These are phyloP conservation scores for Hypoxylon sp. DNA, from an alignment of 2,329 filamentous ascomycete genomes.

Conservation along the genomic window DNA sequence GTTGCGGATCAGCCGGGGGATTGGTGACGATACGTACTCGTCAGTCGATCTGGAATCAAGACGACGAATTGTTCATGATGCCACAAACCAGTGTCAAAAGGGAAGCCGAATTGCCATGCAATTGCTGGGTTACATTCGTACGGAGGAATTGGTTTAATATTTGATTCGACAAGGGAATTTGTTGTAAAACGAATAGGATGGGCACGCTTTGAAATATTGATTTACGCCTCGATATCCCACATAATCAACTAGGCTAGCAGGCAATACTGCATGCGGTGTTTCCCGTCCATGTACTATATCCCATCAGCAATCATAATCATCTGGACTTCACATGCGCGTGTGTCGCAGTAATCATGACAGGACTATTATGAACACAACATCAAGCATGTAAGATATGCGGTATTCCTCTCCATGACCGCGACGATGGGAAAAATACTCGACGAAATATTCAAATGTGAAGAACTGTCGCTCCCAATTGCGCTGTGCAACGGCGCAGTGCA, in stretches of 20 bases:
- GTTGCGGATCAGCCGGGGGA: slow-evolving; percentile 41
- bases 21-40: slow-evolving; percentile 40
- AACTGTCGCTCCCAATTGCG: slow-evolving; percentile 9
- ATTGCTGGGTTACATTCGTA: slow-evolving; percentile 40
- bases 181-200: slow-evolving; percentile 31
- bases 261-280: slow-evolving; percentile 29
- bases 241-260: slow-evolving; percentile 23
- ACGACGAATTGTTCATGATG: slow-evolving; percentile 31
- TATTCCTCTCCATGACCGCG: slow-evolving; percentile 21
- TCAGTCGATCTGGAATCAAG: slow-evolving; percentile 41
- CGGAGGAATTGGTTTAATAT: slow-evolving; percentile 34
- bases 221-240: slow-evolving; percentile 27
- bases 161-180: slow-evolving; percentile 26
- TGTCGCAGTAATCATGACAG: slow-evolving; percentile 29
- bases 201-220: slow-evolving; percentile 28
- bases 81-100: slow-evolving; percentile 32
- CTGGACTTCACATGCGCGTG: slow-evolving; percentile 19
- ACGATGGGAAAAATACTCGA: slow-evolving; percentile 17
- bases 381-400: slow-evolving; percentile 29
- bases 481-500: slow-evolving; percentile 19
- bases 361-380: slow-evolving; percentile 14
- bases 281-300: slow-evolving; percentile 17
- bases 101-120: slow-evolving; percentile 40
- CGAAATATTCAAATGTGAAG: slow-evolving; percentile 10
- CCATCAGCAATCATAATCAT: slow-evolving; percentile 28